Evolutionary conservation across 1,284 basidiomycete genomes (phyloP).

Genomic region (Golubevia pallescens): DNA sequence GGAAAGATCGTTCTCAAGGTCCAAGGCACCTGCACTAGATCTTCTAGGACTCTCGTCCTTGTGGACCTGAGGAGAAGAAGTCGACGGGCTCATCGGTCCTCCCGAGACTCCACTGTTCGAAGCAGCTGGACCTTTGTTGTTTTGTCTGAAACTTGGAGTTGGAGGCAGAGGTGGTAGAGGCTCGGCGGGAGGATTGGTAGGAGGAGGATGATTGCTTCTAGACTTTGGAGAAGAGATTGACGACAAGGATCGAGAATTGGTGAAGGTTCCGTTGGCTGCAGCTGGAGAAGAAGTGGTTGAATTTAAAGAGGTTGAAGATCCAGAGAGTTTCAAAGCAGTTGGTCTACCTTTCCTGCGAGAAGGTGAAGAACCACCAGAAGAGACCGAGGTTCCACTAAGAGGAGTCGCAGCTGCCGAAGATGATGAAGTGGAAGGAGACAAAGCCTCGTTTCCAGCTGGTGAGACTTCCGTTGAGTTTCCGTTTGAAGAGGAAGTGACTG

Average conservation of each 20-base stretch:
- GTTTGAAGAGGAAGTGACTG: background rate
- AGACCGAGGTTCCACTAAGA: background rate
- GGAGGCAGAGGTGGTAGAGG: slow-evolving; percentile 40
- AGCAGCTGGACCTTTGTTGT: slow-evolving; percentile 11
- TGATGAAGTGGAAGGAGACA: background rate
- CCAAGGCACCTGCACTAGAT: background rate
- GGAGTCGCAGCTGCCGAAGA: background rate
- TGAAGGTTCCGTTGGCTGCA: background rate
- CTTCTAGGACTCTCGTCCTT: slow-evolving; percentile 11
- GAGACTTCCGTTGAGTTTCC: background rate
- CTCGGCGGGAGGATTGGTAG: slow-evolving; percentile 27
- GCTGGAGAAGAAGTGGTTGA: slow-evolving; percentile 2
- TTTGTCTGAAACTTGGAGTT: slow-evolving; percentile 18
- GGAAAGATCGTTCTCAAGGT: background rate
- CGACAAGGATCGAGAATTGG: background rate
- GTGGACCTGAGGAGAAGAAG: background rate
- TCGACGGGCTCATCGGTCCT: background rate
- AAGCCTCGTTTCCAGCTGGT: background rate
- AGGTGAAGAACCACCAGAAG: background rate
- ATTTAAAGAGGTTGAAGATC: background rate
- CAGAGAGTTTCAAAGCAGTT: slow-evolving; percentile 19
- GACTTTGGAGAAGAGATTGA: slow-evolving; percentile 20
- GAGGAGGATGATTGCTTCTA: slow-evolving; percentile 23
- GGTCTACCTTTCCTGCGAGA: slow-evolving; percentile 18
- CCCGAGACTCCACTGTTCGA: background rate